Conservation (phyloP, 2,329 filamentous ascomycete species). For the Xylariaceae sp. region DNA sequence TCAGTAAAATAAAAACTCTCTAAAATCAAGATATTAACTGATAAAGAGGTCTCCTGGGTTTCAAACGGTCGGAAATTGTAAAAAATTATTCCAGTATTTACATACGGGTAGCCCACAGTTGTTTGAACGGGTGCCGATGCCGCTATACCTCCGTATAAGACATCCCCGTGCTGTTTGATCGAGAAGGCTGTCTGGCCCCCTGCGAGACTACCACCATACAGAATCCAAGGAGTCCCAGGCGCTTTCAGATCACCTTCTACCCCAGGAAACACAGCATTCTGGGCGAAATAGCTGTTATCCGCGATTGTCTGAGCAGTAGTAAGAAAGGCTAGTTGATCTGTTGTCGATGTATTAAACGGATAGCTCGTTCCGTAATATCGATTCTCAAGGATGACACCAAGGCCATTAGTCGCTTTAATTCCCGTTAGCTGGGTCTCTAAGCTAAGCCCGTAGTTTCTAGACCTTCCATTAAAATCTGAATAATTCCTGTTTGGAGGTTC, state of each 20-base stretch:
- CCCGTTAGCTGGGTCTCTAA: conserved; percentile 1
- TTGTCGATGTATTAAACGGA: conserved; percentile 54
- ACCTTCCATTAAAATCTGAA: conserved; percentile 59
- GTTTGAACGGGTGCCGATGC: conserved; percentile 51
- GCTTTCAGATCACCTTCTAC: conserved; percentile 49
- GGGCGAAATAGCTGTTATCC: conserved; percentile 58
- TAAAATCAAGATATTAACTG: not conserved
- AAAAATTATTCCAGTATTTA: too few relatives aligned
- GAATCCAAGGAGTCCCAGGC: conserved; percentile 47
- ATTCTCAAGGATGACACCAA: conserved; percentile 60
- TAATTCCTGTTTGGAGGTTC: conserved; percentile 45
- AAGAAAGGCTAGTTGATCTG: conserved; percentile 55
- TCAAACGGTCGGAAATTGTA: too few relatives aligned
- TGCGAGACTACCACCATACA: conserved; percentile 41
- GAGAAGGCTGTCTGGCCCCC: conserved; percentile 47
- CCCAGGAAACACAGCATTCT: conserved; percentile 52
- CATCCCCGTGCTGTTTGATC: conserved; percentile 51
- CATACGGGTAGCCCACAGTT: conserved; percentile 47
- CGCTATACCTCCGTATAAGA: conserved; percentile 56
- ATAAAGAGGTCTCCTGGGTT: not conserved
- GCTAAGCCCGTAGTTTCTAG: not conserved
- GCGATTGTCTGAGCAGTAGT: conserved; percentile 59
- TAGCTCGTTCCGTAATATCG: conserved; percentile 57
- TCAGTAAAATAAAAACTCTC: not conserved
- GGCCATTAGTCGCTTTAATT: conserved; percentile 50